Evolutionary conservation across 106 monocot genomes (phyloP).

Genomic region (Alisma plantagoaquatica): DNA sequence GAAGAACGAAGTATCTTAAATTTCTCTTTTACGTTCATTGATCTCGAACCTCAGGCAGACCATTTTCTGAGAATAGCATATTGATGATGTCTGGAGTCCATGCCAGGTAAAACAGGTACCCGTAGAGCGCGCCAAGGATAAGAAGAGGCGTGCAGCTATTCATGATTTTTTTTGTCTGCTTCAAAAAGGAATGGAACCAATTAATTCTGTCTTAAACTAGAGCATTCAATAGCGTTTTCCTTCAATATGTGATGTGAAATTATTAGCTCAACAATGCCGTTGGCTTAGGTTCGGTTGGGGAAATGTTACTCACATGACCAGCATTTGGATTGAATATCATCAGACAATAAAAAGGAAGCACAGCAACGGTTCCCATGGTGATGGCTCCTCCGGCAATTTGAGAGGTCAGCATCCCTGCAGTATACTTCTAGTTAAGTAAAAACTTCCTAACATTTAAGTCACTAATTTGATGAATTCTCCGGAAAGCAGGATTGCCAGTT

Average conservation of each 20-base stretch:
- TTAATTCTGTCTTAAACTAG: not conserved
- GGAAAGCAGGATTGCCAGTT: too few relatives aligned
- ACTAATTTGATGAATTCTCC: too few relatives aligned
- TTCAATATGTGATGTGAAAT: not conserved
- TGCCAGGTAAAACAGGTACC: conserved; percentile 71
- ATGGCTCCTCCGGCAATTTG: conserved; percentile 80
- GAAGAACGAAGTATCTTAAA: not conserved
- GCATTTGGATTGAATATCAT: conserved; percentile 89
- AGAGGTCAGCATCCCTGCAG: conserved; percentile 5
- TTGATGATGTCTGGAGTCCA: conserved; percentile 72
- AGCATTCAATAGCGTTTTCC: not conserved
- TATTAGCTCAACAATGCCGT: not conserved
- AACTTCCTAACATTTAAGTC: too few relatives aligned
- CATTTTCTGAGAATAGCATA: conserved; percentile 74
- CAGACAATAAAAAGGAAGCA: conserved; percentile 89
- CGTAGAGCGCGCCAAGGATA: conserved; percentile 56
- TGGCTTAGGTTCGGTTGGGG: too few relatives aligned
- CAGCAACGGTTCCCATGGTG: conserved; percentile 80
- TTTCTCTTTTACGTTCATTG: not conserved
- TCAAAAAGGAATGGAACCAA: not conserved
- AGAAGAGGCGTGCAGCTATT: conserved; percentile 68
- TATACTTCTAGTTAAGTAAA: too few relatives aligned
- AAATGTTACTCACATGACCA: conserved; percentile 36
- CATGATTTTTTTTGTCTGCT: conserved; percentile 63
- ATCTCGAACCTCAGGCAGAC: conserved; percentile 66